Base-by-base conservation (phyloP, 2,329 filamentous ascomycete genomes). In the Fusarium buharicum region DNA sequence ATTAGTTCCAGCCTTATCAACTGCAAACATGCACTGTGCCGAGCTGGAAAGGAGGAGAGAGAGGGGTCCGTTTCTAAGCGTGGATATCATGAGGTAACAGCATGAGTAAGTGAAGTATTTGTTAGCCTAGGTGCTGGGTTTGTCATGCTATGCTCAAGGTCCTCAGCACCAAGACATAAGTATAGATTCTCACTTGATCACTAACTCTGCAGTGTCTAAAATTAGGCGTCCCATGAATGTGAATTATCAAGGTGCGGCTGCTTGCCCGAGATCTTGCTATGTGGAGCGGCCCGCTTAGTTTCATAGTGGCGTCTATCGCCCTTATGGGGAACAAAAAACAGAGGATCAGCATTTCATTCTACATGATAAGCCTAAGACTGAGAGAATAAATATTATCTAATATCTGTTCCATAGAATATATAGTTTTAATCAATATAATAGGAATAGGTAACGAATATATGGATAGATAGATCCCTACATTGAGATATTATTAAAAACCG, bases 221-320 rank as follows among this genome's bases (percentile, higher is more conserved):
- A 33, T 33, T 33, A 33, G 30, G 30, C 30, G 3, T n/a, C 30
- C 30, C 12, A 14, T 33, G 8, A 33, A 33, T 33, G 30, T 8
- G 30, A 33, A 39, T 55, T 46, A 55, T 50, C 59, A 63, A 63
- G 48, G 54, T 55, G 33, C 59, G 39, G 49, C 37, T 51, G 38
- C 45, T 57, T 27, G 33, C 20, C 20, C 20, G 6, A 50, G 46
- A 64, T 64, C 57, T 64, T 50, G 40, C 48, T 43, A 59, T 66
- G 58, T 60, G 63, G 63, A 48, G 62, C 44, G 54, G 62, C 58
- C 58, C 54, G 58, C 62, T 63, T 50, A 47, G 58, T 27, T 34
- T 51, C 57, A 55, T 49, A 55, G 44, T 51, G 49, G 57, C 62
- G 58, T 39, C 49, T 24, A 54, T 59, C 54, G n/a, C n/a, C n/a